Percentiles rank a stretch among this genome's conserved stretches.
These are phyloP conservation scores for Ophidiomyces ophidiicola DNA, from an alignment of 2,329 filamentous ascomycete species.

Conservation along the genomic window DNA sequence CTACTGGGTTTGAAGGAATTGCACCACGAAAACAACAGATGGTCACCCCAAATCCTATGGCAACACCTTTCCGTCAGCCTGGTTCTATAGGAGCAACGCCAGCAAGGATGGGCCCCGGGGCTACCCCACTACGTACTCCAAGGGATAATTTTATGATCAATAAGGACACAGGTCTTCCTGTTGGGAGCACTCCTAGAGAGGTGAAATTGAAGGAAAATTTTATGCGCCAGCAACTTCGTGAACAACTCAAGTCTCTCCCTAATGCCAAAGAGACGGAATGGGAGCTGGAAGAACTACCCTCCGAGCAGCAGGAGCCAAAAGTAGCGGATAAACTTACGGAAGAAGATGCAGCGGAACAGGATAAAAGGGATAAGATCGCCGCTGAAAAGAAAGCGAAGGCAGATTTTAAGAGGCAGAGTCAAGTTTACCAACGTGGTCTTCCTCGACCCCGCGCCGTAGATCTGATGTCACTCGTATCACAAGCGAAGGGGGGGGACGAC, in stretches of 20 bases:
- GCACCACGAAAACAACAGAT: slow-evolving; percentile 67
- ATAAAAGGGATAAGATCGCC: slow-evolving; percentile 52
- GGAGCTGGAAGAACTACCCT: slow-evolving; percentile 76
- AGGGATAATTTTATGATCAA: slow-evolving; percentile 82
- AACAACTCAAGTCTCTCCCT: slow-evolving; percentile 61
- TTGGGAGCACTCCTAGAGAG: slow-evolving; percentile 65
- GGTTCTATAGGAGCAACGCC: slow-evolving; percentile 53
- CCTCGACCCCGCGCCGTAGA: slow-evolving; percentile 67
- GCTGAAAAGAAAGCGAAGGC: slow-evolving; percentile 52
- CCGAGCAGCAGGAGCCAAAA: slow-evolving; percentile 56
- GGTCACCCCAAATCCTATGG: slow-evolving; percentile 89
- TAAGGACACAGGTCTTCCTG: slow-evolving; percentile 51
- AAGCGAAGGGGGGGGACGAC: slow-evolving; percentile 49
- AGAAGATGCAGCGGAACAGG: slow-evolving; percentile 61
- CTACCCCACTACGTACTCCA: slow-evolving; percentile 77
- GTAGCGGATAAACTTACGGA: slow-evolving; percentile 42
- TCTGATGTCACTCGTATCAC: slow-evolving; percentile 53
- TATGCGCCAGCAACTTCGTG: slow-evolving; percentile 52
- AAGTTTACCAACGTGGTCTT: slow-evolving; percentile 76
- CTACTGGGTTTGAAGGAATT: slow-evolving; percentile 78
- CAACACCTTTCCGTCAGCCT: slow-evolving; percentile 65
- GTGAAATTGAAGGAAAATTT: slow-evolving; percentile 58
- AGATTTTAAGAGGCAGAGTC: slow-evolving; percentile 72
- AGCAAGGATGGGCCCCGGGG: slow-evolving; percentile 49
- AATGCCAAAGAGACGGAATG: slow-evolving; percentile 89